phyloP scores from a whole-genome alignment of 495 filamentous ascomycete species.

The Aspergillus funiculosus region DNA sequence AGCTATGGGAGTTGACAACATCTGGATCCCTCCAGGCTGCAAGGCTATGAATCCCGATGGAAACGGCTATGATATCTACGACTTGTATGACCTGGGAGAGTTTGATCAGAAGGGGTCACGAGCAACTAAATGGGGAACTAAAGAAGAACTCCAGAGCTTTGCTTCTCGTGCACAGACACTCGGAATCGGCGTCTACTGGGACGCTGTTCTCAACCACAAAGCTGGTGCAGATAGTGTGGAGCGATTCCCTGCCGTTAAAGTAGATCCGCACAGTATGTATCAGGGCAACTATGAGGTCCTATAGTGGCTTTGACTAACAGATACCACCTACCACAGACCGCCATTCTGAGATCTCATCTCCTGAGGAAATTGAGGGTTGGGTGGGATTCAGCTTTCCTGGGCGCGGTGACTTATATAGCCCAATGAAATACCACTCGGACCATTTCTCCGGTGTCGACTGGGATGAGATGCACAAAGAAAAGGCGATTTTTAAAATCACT shows the following conservation, averaged over 20 bases:
- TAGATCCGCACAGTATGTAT: conserved; percentile 47
- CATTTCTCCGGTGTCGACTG: conserved; percentile 70
- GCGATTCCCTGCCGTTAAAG: conserved; percentile 54
- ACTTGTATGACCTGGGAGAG: conserved; percentile 70
- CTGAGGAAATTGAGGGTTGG: conserved; percentile 64
- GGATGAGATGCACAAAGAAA: conserved; percentile 51
- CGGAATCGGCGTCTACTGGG: conserved; percentile 60
- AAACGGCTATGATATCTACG: conserved; percentile 75
- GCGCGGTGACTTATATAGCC: conserved; percentile 53
- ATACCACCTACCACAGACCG: conserved; percentile 37
- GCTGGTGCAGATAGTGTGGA: conserved; percentile 62
- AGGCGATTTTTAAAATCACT: conserved; percentile 62
- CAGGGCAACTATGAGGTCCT: too few relatives aligned
- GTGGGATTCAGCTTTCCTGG: conserved; percentile 61
- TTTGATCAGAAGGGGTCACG: conserved; percentile 64
- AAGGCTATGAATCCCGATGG: conserved; percentile 58
- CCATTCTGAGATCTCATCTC: conserved; percentile 47
- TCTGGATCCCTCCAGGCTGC: conserved; percentile 72
- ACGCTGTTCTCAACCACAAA: conserved; percentile 75
- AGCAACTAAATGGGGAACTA: conserved; percentile 69
- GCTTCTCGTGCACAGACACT: conserved; percentile 43
- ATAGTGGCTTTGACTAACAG: neutral
- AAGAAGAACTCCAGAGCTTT: conserved; percentile 54
- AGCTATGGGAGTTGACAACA: conserved; percentile 55
- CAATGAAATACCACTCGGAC: conserved; percentile 60